Evolutionary conservation across 306 rosid genomes (phyloP).

Genomic region (Begonia loranthoides): DNA sequence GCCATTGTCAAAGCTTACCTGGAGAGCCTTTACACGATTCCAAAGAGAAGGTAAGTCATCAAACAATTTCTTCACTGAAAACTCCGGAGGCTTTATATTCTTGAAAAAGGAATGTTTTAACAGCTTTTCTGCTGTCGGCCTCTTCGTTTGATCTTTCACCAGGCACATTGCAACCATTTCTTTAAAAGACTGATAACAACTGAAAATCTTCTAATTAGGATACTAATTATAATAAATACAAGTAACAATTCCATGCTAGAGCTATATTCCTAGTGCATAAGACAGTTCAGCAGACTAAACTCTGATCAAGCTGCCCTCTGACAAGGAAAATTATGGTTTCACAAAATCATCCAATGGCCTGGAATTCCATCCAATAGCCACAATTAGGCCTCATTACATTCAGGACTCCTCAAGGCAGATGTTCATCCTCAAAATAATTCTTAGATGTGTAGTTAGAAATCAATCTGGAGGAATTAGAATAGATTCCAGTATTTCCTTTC

Average conservation of each 20-base stretch:
- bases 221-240: conserved; percentile 19
- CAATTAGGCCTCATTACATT: too few species aligned
- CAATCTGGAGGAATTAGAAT: too few species aligned
- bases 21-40: conserved; percentile 91
- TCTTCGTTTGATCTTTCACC: conserved; percentile 96
- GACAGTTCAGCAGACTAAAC: too few species aligned
- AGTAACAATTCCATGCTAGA: conserved; percentile 10
- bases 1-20: conserved; percentile 39
- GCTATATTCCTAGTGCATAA: too few species aligned
- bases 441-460: too few species aligned
- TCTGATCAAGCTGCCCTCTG: too few species aligned
- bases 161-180: conserved; percentile 99
- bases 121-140: conserved; percentile 88
- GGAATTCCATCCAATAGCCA: too few species aligned
- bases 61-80: conserved; percentile 79
- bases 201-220: conserved; percentile 94
- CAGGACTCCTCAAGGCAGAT: too few species aligned
- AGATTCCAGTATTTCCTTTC: too few species aligned
- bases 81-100: conserved; percentile 81
- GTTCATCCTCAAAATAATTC: too few species aligned
- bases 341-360: too few species aligned
- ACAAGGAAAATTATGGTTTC: too few species aligned
- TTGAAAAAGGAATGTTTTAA: conserved; percentile 86
- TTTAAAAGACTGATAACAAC: conserved; percentile 99
- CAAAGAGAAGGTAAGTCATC: conserved; percentile 85